Conservation (phyloP, 176 grass and related monocot species). For the Tillandsia fasciculata region DNA sequence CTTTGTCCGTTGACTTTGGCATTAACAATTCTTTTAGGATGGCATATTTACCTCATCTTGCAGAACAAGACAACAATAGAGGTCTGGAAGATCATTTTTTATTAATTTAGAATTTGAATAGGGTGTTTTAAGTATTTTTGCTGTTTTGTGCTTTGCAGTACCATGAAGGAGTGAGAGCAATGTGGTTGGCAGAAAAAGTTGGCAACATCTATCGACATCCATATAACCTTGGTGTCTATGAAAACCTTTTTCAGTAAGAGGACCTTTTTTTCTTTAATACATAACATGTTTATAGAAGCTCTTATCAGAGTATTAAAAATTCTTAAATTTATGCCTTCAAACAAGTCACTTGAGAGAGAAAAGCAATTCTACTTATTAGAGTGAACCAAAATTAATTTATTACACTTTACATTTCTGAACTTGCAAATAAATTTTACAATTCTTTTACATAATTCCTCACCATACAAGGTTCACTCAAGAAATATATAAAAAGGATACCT, state of each 20-base stretch:
- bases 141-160: conserved; percentile 40
- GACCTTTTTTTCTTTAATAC: background rate
- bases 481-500: too few species aligned
- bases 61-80: conserved; percentile 98
- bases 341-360: too few species aligned
- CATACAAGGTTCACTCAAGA: too few species aligned
- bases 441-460: too few species aligned
- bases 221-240: conserved; percentile 69
- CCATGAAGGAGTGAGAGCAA: conserved; percentile 91
- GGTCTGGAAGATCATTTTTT: conserved; percentile 41
- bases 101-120: conserved; percentile 3
- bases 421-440: too few species aligned
- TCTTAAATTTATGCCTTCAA: too few species aligned
- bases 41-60: conserved; percentile 92
- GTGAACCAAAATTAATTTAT: too few species aligned
- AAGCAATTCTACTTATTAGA: too few species aligned
- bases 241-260: conserved; percentile 83
- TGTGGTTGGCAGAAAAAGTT: conserved; percentile 83
- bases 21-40: conserved; percentile 53
- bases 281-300: too few species aligned
- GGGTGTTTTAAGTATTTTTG: background rate
- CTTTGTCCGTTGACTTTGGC: conserved; percentile 61
- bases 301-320: too few species aligned
- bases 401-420: too few species aligned
- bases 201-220: conserved; percentile 85